These are phyloP conservation scores for Cladophialophora psammophila DNA, from an alignment of 2,329 filamentous ascomycete genomes.

Conservation along the genomic window DNA sequence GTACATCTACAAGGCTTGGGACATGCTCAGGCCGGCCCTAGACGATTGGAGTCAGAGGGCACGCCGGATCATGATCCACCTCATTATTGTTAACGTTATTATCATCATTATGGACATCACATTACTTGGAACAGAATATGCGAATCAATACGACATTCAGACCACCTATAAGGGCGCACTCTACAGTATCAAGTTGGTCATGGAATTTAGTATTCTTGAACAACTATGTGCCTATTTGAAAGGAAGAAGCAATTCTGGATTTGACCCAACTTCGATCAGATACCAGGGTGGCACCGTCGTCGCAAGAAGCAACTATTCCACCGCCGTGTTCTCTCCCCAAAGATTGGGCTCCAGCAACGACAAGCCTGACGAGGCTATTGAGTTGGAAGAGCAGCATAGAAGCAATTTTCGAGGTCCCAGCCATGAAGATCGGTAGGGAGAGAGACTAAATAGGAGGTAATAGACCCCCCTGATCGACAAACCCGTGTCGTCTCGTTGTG, in stretches of 20 bases:
- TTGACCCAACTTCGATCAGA: conserved; percentile 6
- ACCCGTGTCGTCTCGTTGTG: no score
- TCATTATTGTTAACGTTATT: conserved; percentile 56
- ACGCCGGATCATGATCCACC: conserved; percentile 57
- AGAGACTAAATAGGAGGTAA: no score
- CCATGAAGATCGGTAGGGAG: no score
- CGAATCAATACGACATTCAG: conserved; percentile 50
- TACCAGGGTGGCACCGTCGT: not conserved
- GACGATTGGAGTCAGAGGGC: conserved; percentile 44
- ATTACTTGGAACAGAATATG: conserved; percentile 51
- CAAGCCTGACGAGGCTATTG: not conserved
- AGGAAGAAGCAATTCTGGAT: conserved; percentile 3
- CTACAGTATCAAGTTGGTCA: conserved; percentile 55
- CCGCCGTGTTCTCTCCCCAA: not conserved
- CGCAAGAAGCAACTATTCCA: not conserved
- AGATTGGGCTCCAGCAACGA: conserved; percentile 3
- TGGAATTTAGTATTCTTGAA: conserved; percentile 63
- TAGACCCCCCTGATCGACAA: no score
- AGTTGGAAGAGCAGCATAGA: not conserved
- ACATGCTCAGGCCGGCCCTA: conserved; percentile 55
- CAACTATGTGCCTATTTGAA: conserved; percentile 42
- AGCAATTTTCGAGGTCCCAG: no score
- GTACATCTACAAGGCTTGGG: conserved; percentile 62
- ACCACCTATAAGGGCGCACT: conserved; percentile 51
- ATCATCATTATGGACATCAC: conserved; percentile 56